Evolutionary conservation across 2,329 filamentous ascomycete genomes (phyloP), one percentile per base, ranked within the genome.

Genomic region (Xylariaceae sp.): DNA sequence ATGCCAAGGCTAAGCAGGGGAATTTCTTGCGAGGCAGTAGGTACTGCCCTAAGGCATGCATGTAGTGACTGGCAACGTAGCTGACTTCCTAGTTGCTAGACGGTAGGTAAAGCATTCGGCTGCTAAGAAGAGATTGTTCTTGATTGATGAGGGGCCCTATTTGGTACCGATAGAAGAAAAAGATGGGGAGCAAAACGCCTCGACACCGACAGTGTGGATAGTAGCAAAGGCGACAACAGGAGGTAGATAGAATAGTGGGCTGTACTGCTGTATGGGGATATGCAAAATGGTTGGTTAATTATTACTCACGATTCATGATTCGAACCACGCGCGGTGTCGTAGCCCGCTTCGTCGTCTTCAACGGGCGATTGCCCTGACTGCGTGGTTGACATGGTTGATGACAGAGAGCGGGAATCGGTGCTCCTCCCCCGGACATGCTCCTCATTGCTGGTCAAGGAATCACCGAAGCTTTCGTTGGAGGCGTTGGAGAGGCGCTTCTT

Each of bases 401-500:
- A 38, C 23, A 24, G 38, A 7, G 48, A 48, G 37, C 51, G 54
- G 17, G 46, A 47, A 36, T 43, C 43, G 26, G 51, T 50, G 31
- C 54, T 55, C 39, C 55, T 48, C 26, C 53, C 56, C 14, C 56
- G 56, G 37, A 51, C 36, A 46, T 50, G 43, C 36, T 56, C 55
- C 36, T 59, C 56, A 50, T 46, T 59, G 43, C 57, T 60, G 28
- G 44, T 46, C 31, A 51, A 41, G 12, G 57, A 60, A 7, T 46
- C 11, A 11, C 7, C 50, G 35, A 59, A 55, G 50, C 56, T 59
- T 36, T 60, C 68, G 50, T 59, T 60, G 47, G 69, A 67, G 32
- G 57, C 68, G 50, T 59, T 60, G 47, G 69, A 67, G 31, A 57
- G 56, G 35, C 65, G 60, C 38, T 70, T 65, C 56, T 66, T 71